A percentile compares a stretch with the other conserved stretches of the same genome.
Conservation (phyloP, 2,329 filamentous ascomycete species). For the Ophiostoma sp. region DNA sequence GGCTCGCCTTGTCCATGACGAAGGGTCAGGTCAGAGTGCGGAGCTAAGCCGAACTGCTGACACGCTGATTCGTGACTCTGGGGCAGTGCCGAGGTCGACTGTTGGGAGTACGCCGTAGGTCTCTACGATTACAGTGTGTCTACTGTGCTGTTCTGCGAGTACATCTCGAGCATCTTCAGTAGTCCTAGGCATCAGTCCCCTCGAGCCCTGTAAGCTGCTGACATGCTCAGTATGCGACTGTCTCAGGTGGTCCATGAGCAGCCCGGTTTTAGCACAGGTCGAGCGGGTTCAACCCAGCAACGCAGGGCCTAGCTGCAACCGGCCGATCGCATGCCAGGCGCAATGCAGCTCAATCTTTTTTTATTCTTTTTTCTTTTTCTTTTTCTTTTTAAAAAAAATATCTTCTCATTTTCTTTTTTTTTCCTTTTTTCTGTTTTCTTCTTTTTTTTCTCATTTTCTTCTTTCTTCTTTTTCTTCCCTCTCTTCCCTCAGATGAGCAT, state of each 20-base stretch:
- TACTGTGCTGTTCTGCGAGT: neutral
- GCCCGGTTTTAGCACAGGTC: neutral
- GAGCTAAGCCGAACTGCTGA: conserved; percentile 36
- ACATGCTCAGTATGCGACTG: neutral
- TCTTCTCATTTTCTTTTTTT: too few relatives aligned
- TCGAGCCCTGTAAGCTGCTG: too few relatives aligned
- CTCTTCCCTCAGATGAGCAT: too few relatives aligned
- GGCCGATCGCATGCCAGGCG: neutral
- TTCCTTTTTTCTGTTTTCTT: neutral
- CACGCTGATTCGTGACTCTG: conserved; percentile 38
- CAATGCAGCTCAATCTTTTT: neutral
- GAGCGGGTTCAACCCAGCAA: neutral
- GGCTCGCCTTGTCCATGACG: conserved; percentile 3
- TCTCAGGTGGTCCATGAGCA: neutral
- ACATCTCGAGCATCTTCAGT: neutral
- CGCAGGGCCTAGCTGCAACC: conserved; percentile 4
- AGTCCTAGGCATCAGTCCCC: neutral
- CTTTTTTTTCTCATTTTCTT: too few relatives aligned
- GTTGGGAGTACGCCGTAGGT: neutral
- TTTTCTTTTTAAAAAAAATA: too few relatives aligned
- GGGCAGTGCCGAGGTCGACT: conserved; percentile 37
- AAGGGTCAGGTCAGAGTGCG: conserved; percentile 6
- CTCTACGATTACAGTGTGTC: neutral
- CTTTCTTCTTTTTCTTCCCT: too few relatives aligned
- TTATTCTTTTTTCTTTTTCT: neutral